Percentiles rank a stretch among this genome's conserved stretches.
Conservation (phyloP, 2,329 filamentous ascomycete genomes). For the Pseudocercospora eumusae region DNA sequence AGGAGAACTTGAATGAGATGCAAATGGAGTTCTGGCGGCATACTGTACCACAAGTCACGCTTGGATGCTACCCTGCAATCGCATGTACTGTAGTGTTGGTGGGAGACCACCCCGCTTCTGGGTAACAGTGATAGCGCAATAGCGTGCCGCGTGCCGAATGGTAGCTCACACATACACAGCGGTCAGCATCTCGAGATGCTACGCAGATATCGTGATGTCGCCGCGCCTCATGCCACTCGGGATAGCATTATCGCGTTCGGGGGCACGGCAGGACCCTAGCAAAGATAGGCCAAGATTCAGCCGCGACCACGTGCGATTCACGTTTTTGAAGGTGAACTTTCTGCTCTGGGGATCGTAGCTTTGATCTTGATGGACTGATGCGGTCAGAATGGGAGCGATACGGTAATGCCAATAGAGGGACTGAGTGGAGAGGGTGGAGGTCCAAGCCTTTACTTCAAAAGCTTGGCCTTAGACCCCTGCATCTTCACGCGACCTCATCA, state of each 20-base stretch:
- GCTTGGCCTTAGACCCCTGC: background rate
- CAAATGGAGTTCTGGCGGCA: background rate
- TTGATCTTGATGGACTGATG: no score
- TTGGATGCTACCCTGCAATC: background rate
- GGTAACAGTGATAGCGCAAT: background rate
- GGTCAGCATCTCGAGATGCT: background rate
- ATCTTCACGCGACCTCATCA: background rate
- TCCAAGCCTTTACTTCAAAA: background rate
- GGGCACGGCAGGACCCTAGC: background rate
- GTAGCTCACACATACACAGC: background rate
- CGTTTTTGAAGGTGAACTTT: background rate
- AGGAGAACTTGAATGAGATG: background rate
- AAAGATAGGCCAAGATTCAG: background rate
- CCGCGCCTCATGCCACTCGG: conserved; percentile 2
- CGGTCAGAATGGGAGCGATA: no score
- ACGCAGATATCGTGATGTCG: background rate
- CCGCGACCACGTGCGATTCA: background rate
- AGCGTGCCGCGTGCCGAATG: background rate
- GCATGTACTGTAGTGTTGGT: background rate
- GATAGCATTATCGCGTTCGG: background rate
- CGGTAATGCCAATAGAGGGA: background rate
- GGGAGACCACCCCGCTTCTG: background rate
- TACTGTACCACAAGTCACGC: background rate
- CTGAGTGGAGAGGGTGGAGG: background rate
- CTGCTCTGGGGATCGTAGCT: no score